Percentiles rank a stretch among this genome's conserved stretches.
Evolutionary conservation across 2,329 filamentous ascomycete species (phyloP).

Genomic region (Exophiala sideris): DNA sequence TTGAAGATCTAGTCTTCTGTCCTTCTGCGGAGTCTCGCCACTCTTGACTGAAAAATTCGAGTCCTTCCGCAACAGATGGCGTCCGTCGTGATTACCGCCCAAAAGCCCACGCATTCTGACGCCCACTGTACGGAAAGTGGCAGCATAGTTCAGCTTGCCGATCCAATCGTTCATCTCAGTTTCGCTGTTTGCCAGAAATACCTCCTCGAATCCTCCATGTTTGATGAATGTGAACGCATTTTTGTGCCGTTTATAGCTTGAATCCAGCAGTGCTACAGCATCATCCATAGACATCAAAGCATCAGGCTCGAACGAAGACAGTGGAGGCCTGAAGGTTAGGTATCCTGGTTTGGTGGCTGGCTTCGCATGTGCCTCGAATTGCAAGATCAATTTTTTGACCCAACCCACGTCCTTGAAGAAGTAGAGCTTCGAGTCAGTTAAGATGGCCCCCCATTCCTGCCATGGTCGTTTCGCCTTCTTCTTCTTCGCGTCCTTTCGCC

Average conservation of each 20-base stretch:
- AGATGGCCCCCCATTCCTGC: conserved; percentile 97
- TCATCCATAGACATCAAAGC: conserved; percentile 89
- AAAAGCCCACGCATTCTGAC: conserved; percentile 86
- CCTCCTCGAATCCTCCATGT: conserved; percentile 82
- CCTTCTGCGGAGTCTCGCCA: conserved; percentile 53
- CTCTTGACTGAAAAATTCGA: conserved; percentile 54
- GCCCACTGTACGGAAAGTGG: conserved; percentile 86
- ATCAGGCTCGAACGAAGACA: conserved; percentile 91
- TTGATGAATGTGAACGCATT: conserved; percentile 89
- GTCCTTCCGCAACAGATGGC: conserved; percentile 66
- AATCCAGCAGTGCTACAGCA: conserved; percentile 82
- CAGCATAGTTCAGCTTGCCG: conserved; percentile 91
- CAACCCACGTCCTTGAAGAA: conserved; percentile 92
- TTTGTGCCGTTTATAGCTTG: conserved; percentile 87
- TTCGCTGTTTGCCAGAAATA: conserved; percentile 85
- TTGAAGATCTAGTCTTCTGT: conserved; percentile 57
- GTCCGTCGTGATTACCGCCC: conserved; percentile 79
- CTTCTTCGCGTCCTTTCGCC: conserved; percentile 92
- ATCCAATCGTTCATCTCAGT: conserved; percentile 95
- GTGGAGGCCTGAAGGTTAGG: conserved; percentile 83
- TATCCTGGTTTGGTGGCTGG: conserved; percentile 71
- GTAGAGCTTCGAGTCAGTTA: conserved; percentile 95
- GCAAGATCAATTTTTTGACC: conserved; percentile 86
- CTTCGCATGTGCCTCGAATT: conserved; percentile 79
- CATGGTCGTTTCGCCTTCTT: conserved; percentile 92